Evolutionary conservation across 2,329 filamentous ascomycete species (phyloP).

Genomic region (Arthrinium phaeospermum): DNA sequence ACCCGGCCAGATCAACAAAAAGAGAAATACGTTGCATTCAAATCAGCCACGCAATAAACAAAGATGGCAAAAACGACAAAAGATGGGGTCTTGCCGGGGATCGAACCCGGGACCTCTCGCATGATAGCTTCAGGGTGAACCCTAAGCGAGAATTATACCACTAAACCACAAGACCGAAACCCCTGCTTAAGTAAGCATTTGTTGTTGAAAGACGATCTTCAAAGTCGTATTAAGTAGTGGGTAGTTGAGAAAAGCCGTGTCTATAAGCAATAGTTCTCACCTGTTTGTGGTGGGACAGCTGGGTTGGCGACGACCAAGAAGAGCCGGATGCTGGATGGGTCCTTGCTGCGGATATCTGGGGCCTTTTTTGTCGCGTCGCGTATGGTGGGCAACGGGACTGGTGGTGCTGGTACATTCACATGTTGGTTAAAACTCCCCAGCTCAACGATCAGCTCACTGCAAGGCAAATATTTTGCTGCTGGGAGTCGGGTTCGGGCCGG

Average conservation of each 20-base stretch:
- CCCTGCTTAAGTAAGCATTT: conserved; percentile 1
- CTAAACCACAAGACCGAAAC: conserved; percentile 16
- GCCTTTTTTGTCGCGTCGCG: background rate
- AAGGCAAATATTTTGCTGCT: no score
- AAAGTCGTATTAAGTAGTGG: background rate
- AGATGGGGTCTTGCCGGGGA: conserved; percentile 14
- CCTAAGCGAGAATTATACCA: conserved; percentile 18
- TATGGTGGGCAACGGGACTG: background rate
- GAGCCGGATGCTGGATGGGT: background rate
- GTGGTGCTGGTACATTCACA: background rate
- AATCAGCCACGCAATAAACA: no score
- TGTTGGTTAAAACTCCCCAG: no score
- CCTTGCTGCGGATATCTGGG: background rate
- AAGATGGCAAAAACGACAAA: background rate
- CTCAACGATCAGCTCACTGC: no score
- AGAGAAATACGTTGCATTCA: background rate
- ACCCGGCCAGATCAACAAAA: background rate
- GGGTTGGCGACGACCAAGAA: conserved; percentile 10
- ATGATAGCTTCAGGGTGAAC: background rate
- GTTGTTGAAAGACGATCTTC: background rate
- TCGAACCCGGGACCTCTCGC: conserved; percentile 17
- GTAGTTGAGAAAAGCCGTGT: background rate
- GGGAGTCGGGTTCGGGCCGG: no score
- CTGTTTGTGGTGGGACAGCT: background rate
- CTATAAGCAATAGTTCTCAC: background rate